Evolutionary conservation across 495 filamentous ascomycete genomes (phyloP).

Genomic region (Neurospora intermedia): DNA sequence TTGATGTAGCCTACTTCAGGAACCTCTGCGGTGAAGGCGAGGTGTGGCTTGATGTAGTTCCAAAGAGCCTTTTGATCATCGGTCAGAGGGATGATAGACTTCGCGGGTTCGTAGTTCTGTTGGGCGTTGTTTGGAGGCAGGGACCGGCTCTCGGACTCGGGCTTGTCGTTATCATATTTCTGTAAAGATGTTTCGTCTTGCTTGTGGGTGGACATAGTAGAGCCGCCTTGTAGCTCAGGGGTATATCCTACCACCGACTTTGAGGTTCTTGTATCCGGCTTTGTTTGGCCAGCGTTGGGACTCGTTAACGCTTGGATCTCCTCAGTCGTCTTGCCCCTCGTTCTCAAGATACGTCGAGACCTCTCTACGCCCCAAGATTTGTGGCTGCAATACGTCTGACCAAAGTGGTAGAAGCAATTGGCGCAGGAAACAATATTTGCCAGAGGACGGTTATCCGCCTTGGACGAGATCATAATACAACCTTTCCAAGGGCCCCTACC

Average conservation of each 20-base stretch:
- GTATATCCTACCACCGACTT: neutral
- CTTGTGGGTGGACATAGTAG: neutral
- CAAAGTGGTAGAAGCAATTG: slow-evolving; percentile 25
- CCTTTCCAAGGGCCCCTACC: slow-evolving; percentile 22
- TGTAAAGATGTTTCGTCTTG: neutral
- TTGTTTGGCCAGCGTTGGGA: neutral
- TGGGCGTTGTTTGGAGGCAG: neutral
- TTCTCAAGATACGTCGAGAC: neutral
- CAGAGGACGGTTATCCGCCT: slow-evolving; percentile 3
- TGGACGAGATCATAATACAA: slow-evolving; percentile 18
- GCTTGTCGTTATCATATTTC: neutral
- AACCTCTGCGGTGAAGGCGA: neutral
- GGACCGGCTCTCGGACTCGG: neutral
- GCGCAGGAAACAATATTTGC: slow-evolving; percentile 15
- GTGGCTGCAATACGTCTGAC: slow-evolving; percentile 18
- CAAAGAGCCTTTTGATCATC: slow-evolving; percentile 2
- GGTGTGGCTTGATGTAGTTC: slow-evolving; percentile 1
- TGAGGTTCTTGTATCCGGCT: neutral
- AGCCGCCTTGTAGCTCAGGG: neutral
- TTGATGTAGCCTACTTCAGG: slow-evolving; percentile 1
- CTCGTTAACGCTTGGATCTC: neutral
- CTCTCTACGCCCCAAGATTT: slow-evolving; percentile 15
- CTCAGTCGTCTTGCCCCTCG: neutral
- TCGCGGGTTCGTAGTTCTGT: neutral
- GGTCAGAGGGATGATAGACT: neutral